A percentile compares a stretch with the other conserved stretches of the same genome.
These are phyloP conservation scores for Hypomontagnella submonticulosa DNA, from an alignment of 495 filamentous ascomycete genomes.

Conservation along the genomic window DNA sequence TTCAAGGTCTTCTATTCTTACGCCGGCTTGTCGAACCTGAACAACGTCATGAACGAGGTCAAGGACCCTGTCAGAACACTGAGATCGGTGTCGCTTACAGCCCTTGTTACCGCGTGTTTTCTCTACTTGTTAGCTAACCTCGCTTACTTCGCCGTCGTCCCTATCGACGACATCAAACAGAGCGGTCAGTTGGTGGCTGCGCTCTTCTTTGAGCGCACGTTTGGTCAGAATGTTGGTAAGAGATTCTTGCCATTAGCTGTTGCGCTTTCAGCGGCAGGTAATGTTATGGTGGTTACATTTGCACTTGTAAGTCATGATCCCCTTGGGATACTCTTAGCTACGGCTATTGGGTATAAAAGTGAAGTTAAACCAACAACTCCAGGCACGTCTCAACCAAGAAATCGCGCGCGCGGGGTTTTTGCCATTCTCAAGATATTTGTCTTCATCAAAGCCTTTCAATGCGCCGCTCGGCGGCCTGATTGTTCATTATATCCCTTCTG, in stretches of 20 bases:
- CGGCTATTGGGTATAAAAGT: neutral
- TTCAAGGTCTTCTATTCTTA: constrained; percentile 83
- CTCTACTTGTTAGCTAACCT: constrained; percentile 77
- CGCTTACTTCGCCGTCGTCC: constrained; percentile 75
- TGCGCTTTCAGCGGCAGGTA: constrained; percentile 74
- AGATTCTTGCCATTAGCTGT: constrained; percentile 71
- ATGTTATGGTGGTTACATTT: constrained; percentile 83
- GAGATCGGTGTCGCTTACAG: constrained; percentile 69
- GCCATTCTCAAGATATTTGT: constrained; percentile 69
- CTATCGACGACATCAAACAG: constrained; percentile 73
- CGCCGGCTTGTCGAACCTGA: constrained; percentile 72
- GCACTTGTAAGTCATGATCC: constrained; percentile 58
- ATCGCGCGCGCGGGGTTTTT: constrained; percentile 68
- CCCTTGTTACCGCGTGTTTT: constrained; percentile 67
- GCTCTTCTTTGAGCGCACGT: constrained; percentile 73
- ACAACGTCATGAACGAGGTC: constrained; percentile 83
- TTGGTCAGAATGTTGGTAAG: constrained; percentile 68
- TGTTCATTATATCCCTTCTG: constrained; percentile 73
- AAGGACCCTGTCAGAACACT: constrained; percentile 74
- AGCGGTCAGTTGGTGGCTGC: constrained; percentile 76
- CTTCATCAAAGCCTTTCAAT: constrained; percentile 74
- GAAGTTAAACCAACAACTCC: neutral
- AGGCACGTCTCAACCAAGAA: constrained; percentile 70
- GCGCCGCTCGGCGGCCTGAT: constrained; percentile 74
- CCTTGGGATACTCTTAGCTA: neutral